These are phyloP conservation scores for Starmerella potacharoeniae DNA, from an alignment of 805 yeast species.

Conservation along the genomic window DNA sequence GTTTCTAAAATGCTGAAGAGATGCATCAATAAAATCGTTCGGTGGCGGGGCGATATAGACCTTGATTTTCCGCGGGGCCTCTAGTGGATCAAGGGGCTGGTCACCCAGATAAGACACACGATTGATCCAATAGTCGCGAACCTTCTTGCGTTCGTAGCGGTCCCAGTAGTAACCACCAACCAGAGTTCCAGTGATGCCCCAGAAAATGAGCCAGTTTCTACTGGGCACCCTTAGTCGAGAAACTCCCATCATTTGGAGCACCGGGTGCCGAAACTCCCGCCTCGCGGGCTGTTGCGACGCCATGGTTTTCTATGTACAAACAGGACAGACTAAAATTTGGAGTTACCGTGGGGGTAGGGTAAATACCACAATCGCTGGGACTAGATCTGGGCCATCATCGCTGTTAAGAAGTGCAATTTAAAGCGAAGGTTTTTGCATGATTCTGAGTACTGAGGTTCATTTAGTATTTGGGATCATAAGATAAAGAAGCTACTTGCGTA, in stretches of 20 bases:
- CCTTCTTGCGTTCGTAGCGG: conserved; percentile 54
- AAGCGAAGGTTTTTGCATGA: no score
- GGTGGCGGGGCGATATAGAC: conserved; percentile 96
- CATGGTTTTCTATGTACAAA: not conserved
- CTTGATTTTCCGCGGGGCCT: conserved; percentile 61
- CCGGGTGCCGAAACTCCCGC: conserved; percentile 43
- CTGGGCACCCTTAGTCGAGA: conserved; percentile 70
- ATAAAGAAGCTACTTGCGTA: no score
- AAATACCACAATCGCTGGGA: not conserved
- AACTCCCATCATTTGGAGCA: conserved; percentile 74
- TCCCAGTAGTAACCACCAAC: conserved; percentile 77
- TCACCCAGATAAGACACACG: conserved; percentile 45
- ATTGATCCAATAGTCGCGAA: conserved; percentile 54
- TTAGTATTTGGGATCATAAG: no score
- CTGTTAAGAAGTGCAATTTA: no score
- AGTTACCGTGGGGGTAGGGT: not conserved
- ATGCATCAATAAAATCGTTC: conserved; percentile 69
- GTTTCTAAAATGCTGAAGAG: conserved; percentile 60
- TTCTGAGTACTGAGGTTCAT: no score
- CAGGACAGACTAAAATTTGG: not conserved
- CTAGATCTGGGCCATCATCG: not conserved
- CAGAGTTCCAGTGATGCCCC: conserved; percentile 53
- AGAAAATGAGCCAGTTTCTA: conserved; percentile 85
- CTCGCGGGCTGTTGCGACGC: conserved; percentile 9
- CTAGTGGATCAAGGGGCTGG: conserved; percentile 36